Conservation (phyloP, 108 stramenopile species). For the Skeletonema menzelii region DNA sequence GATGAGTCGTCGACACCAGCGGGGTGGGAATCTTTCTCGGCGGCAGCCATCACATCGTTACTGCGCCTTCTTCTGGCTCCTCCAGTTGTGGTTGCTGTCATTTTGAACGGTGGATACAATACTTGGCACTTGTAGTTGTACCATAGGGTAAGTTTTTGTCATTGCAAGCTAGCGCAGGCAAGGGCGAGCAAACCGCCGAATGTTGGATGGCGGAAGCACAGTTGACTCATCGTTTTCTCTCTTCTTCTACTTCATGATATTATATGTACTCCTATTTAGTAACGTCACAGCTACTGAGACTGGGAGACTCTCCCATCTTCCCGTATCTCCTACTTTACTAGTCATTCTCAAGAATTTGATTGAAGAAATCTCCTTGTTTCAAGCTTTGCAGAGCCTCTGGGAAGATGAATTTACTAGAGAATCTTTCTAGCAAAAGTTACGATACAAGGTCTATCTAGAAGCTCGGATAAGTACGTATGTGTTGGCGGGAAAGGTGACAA, state of each 20-base stretch:
- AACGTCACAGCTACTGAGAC: too few species aligned
- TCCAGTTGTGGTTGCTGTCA: not conserved
- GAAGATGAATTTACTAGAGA: not conserved
- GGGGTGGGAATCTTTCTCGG: not conserved
- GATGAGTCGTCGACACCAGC: not conserved
- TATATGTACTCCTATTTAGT: too few species aligned
- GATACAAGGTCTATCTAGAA: not conserved
- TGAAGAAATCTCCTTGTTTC: not conserved
- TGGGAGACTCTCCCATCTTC: too few species aligned
- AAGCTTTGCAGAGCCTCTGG: not conserved
- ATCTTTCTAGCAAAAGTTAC: not conserved
- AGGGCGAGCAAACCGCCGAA: not conserved
- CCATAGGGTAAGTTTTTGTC: not conserved
- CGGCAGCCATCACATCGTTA: not conserved
- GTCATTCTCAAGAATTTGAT: not conserved
- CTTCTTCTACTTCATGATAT: too few species aligned
- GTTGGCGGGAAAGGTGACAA: not conserved
- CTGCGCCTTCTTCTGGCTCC: constrained; percentile 2
- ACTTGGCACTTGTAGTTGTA: too few species aligned
- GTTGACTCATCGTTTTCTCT: not conserved
- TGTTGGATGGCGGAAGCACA: too few species aligned
- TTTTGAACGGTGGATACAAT: not conserved
- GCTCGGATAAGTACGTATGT: not conserved
- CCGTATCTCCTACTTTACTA: not conserved
- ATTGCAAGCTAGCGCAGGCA: not conserved